These are phyloP conservation scores for Huntiella moniliformis DNA, from an alignment of 2,329 filamentous ascomycete genomes.

Conservation along the genomic window DNA sequence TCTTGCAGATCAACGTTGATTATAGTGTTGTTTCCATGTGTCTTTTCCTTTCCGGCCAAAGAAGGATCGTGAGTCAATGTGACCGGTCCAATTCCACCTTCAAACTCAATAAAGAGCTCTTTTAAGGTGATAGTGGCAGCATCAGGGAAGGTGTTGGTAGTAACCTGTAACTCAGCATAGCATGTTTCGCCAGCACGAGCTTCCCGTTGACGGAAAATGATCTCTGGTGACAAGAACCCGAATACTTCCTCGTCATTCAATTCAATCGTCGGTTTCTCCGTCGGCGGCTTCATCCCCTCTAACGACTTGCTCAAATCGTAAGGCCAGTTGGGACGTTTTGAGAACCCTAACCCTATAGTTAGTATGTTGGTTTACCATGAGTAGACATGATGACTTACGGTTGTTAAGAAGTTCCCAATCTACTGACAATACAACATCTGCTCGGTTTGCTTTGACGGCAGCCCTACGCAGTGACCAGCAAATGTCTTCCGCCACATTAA, in stretches of 20 bases:
- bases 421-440: constrained; percentile 38
- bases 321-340: constrained; percentile 34
- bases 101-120: constrained; percentile 34
- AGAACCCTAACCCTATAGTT: constrained; percentile 26
- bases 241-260: constrained; percentile 31
- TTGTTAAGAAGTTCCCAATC: constrained; percentile 47
- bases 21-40: constrained; percentile 15
- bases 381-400: constrained; percentile 24
- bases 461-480: constrained; percentile 41
- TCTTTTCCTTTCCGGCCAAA: constrained; percentile 9
- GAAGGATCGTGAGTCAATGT: constrained; percentile 26
- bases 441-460: constrained; percentile 31
- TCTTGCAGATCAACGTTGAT: constrained; percentile 18
- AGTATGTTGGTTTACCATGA: neutral
- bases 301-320: constrained; percentile 42
- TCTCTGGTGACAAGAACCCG: constrained; percentile 36
- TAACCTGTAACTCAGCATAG: constrained; percentile 37
- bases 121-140: constrained; percentile 33
- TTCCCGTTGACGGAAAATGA: constrained; percentile 38
- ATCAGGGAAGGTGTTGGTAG: constrained; percentile 34
- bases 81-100: constrained; percentile 38
- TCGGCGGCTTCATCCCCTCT: constrained; percentile 24
- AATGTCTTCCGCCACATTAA: constrained; percentile 38
- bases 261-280: constrained; percentile 29
- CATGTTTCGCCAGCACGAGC: constrained; percentile 42